phyloP scores from a whole-genome alignment of 768 basidiomycete species.

The Pisolithus tinctorius region DNA sequence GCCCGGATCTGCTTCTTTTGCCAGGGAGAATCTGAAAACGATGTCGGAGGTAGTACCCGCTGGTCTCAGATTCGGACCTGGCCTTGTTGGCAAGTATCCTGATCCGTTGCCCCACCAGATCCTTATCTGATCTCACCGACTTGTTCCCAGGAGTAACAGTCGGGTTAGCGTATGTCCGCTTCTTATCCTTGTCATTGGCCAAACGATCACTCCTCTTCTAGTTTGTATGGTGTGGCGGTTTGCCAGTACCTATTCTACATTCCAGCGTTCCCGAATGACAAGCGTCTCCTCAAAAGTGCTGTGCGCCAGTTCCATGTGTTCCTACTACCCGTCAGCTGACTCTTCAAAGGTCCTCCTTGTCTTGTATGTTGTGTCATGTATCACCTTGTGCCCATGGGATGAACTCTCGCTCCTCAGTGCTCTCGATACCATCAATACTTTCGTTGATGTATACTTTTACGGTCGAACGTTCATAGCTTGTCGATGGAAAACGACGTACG shows the following conservation, averaged over 20 bases:
- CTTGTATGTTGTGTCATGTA: neutral
- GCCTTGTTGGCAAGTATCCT: slow-evolving; percentile 10
- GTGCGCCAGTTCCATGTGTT: slow-evolving; percentile 3
- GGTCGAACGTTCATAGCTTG: slow-evolving; percentile 6
- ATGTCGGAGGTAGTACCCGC: neutral
- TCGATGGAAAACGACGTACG: neutral
- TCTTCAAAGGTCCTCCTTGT: neutral
- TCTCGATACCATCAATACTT: neutral
- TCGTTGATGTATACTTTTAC: neutral
- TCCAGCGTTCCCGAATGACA: slow-evolving; percentile 12
- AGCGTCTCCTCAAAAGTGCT: slow-evolving; percentile 4
- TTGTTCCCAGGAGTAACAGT: slow-evolving; percentile 8
- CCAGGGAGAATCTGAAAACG: too few species aligned
- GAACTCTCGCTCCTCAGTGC: neutral
- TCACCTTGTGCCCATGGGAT: neutral
- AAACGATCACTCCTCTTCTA: neutral
- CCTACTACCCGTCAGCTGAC: neutral
- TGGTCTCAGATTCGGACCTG: slow-evolving; percentile 7
- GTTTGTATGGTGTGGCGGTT: slow-evolving; percentile 14
- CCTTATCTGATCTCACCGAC: neutral
- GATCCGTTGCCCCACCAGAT: neutral
- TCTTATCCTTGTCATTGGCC: too few species aligned
- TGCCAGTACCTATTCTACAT: slow-evolving; percentile 16
- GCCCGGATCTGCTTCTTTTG: too few species aligned
- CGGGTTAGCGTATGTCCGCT: slow-evolving; percentile 7